A percentile compares a stretch with the other conserved stretches of the same genome.
Conservation (phyloP, 108 stramenopile genomes). For the Nitzschia sp. region DNA sequence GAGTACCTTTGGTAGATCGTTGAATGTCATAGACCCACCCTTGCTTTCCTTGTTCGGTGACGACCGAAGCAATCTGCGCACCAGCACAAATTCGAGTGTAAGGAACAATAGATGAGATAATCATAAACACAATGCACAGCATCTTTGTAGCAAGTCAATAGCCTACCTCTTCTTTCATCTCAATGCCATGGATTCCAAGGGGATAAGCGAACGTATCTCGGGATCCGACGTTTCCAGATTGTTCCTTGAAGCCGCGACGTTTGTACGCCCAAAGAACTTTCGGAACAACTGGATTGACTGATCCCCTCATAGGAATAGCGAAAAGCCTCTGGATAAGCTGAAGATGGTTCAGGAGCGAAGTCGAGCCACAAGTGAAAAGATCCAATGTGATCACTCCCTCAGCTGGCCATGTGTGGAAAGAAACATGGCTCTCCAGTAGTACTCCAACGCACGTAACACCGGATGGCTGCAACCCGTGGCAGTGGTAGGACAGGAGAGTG, state of each 20-base stretch:
- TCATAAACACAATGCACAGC: too few relatives aligned
- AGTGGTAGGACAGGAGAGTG: slow-evolving; percentile 77
- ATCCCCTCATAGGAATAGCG: slow-evolving; percentile 44
- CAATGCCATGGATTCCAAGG: slow-evolving; percentile 58
- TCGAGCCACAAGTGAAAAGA: slow-evolving; percentile 67
- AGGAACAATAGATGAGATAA: neutral
- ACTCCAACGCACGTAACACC: slow-evolving; percentile 70
- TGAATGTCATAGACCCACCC: slow-evolving; percentile 54
- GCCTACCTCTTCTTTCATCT: slow-evolving; percentile 46
- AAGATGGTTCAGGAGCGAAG: slow-evolving; percentile 48
- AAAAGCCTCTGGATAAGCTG: slow-evolving; percentile 55
- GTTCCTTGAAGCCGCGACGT: slow-evolving; percentile 59
- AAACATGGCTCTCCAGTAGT: slow-evolving; percentile 67
- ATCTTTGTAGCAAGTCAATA: too few relatives aligned
- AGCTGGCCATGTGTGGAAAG: slow-evolving; percentile 76
- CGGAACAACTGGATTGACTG: slow-evolving; percentile 3
- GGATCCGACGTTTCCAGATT: slow-evolving; percentile 36
- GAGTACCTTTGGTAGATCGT: slow-evolving; percentile 10
- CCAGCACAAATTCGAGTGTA: slow-evolving; percentile 20
- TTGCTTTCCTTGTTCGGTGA: slow-evolving; percentile 52
- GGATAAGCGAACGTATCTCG: slow-evolving; percentile 62
- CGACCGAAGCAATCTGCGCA: slow-evolving; percentile 42
- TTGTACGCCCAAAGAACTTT: slow-evolving; percentile 62
- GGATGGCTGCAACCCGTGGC: slow-evolving; percentile 63
- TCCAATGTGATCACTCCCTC: slow-evolving; percentile 75